Percentiles rank a stretch among this genome's conserved stretches.
These are phyloP conservation scores for Leccinum aurantiacum DNA, from an alignment of 768 basidiomycete genomes.

Conservation along the genomic window DNA sequence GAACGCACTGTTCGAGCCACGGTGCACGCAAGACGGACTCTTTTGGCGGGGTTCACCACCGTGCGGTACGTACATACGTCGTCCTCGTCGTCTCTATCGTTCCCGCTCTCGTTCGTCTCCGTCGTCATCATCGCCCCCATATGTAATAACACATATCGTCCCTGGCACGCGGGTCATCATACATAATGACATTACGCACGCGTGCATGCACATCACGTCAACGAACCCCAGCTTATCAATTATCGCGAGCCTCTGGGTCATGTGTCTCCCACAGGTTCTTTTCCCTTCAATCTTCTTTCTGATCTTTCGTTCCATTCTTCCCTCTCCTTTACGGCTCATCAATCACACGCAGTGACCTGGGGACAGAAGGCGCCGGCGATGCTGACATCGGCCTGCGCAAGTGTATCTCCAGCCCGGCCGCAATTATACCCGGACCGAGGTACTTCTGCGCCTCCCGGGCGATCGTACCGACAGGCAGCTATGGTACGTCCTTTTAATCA, in stretches of 20 bases:
- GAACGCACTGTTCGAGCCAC: constrained; percentile 64
- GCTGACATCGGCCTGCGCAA: constrained; percentile 59
- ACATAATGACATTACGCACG: background rate
- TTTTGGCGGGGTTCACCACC: constrained; percentile 63
- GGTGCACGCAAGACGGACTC: constrained; percentile 54
- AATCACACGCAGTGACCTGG: constrained; percentile 50
- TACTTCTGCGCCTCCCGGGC: constrained; percentile 62
- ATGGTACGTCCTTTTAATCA: constrained; percentile 42
- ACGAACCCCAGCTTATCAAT: constrained; percentile 2
- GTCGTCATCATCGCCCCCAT: background rate
- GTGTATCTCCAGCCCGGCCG: constrained; percentile 45
- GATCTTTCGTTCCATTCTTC: background rate
- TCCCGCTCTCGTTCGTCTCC: background rate
- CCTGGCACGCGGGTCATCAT: background rate
- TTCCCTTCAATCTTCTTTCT: background rate
- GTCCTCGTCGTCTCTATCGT: background rate
- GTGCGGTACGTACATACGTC: constrained; percentile 45
- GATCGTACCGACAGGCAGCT: constrained; percentile 60
- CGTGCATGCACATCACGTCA: background rate
- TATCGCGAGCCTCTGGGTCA: background rate
- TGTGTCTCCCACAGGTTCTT: background rate
- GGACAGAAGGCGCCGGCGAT: constrained; percentile 67
- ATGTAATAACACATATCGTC: background rate
- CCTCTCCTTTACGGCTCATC: background rate
- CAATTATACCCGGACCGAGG: constrained; percentile 58